Evolutionary conservation across 371 early-diverging fungal species (phyloP), one percentile per base, ranked within the genome.

Genomic region (Nematocida displodere): DNA sequence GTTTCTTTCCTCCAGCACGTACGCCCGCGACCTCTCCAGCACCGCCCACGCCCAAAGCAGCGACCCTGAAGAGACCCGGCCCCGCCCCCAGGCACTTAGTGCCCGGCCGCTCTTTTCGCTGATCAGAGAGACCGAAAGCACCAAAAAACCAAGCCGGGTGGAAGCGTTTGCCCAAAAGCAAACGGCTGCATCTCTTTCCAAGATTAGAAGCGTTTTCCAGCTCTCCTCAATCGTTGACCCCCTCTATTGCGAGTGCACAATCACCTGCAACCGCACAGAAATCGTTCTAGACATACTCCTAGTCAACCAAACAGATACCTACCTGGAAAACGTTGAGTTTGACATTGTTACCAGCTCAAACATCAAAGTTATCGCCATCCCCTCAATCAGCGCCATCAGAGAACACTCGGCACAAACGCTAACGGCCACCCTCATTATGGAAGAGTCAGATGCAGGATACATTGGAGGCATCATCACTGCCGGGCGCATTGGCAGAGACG

Each of bases 281-380:
- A 93, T 97, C 78, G 81, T 77, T 26, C 26, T 82, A 84, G 95
- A 98, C 83, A 88, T 96, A 31, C 85, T 98, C 77, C 88, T 97
- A 66, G 94, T 96, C 62, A 98, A 98, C 82, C 97, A 96, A 84
- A 96, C 97, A 0, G 85, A 85, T 50, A 90, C 90, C 54, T 93
- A 94, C 31, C 85, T 98, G 67, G 95, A 95, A 82, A 93, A 94
- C 82, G 82, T 98, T 77, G 88, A 90, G 8, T 86, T 97, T 53
- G 97, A 98, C 82, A 94, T 98, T 84, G 90, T 92, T 24, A 92
- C 94, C 3, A 84, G 95, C 78, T 93, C 94, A 66, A 94, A 96
- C 79, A 86, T 98, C 52, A 92, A 91, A 83, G 86, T 92, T 92
- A n/a, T 95, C 92, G 81, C 87, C 89, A 59, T 93, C 93, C 28